Base-by-base conservation (phyloP, 148 eudicot genomes). In the Pouteria glomerata region DNA sequence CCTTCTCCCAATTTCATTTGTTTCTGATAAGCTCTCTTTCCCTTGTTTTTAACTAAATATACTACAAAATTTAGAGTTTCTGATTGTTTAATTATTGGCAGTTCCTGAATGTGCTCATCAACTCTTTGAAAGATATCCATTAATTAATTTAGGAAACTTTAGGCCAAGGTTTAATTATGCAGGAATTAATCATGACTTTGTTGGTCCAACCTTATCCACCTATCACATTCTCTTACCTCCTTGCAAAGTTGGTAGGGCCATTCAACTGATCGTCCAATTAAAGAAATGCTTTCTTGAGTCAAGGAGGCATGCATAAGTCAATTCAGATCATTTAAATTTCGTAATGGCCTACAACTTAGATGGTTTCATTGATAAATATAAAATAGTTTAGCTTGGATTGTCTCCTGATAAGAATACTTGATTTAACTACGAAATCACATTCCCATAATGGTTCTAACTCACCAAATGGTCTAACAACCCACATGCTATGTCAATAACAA, bases 391-490 rank as follows among this genome's bases (percentile, higher is more conserved):
- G 53, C 47, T 16, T 61, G 66, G 24, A 39, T 53, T 4, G 51
- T 63, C 41, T 64, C 11, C 6, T 41, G 39, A 57, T 15, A 34
- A 13, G 64, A 44, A 42, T 57, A 39, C 16, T 74, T 30, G n/a
- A n/a, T n/a, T n/a, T 65, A 76, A 76, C 79, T 31, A 70, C 79
- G 70, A 70, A 13, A 41, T 14, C 11, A 42, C 31, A 18, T 63
- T n/a, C n/a, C n/a, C n/a, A 13, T 34, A 51, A 27, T 72, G 74
- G 63, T 73, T 72, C 65, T 69, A 76, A 77, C 73, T 80, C 63
- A 76, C 71, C 83, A 69, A 80, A 73, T 70, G n/a, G 37, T 55
- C 74, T 29, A 68, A 23, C 74, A 59, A 64, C 72, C 37, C n/a
- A 44, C n/a, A n/a, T 27, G 50, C 48, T 10, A 58, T 47, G 8